Base-by-base conservation (phyloP, 2,329 filamentous ascomycete species). In the Neopestalotiopsis sp. region DNA sequence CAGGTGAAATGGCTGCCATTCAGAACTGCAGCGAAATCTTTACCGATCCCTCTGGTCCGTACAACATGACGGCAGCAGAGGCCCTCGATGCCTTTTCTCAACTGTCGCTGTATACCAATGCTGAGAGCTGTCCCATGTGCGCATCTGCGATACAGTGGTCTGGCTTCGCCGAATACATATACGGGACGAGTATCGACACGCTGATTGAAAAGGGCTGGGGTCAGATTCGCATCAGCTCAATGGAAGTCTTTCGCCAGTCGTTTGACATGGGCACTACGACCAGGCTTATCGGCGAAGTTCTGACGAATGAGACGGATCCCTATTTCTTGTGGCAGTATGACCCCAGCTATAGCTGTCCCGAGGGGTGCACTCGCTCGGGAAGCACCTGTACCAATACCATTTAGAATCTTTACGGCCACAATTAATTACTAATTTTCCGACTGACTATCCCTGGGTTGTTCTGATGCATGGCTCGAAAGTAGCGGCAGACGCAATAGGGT, bases 71-170 rank as follows among this genome's bases (percentile, higher is more conserved):
- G 0, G 73, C 81, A 0, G 63, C 73, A 9, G 79, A 84, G 67
- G 81, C 84, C 0, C 73, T 81, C n/a, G 74, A 72, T 3, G 87
- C 86, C 0, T 88, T 86, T 71, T 69, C 76, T 2, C 71, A 79
- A 17, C 75, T 89, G n/a, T 82, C 82, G 5, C 75, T 89, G 3
- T 89, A 89, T 75, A 89, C 87, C 28, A 89, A 87, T 74, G 87
- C 83, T 1, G 87, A 89, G 75, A 84, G 83, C 68, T 89, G 87
- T 74, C 84, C 86, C 6, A 89, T 89, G 84, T 89, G 87, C 72
- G 86, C 87, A 1, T 83, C 85, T 6, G 87, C 86, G 0, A 87
- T 89, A 70, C 82, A 86, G 1, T 89, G 85, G 85, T 81, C 86
- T 0, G 85, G 85, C 0, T 88, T 89, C 78, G 80, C 78, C 49